Evolutionary conservation across 2,329 filamentous ascomycete species (phyloP).

Genomic region (Corynespora cassiicola): DNA sequence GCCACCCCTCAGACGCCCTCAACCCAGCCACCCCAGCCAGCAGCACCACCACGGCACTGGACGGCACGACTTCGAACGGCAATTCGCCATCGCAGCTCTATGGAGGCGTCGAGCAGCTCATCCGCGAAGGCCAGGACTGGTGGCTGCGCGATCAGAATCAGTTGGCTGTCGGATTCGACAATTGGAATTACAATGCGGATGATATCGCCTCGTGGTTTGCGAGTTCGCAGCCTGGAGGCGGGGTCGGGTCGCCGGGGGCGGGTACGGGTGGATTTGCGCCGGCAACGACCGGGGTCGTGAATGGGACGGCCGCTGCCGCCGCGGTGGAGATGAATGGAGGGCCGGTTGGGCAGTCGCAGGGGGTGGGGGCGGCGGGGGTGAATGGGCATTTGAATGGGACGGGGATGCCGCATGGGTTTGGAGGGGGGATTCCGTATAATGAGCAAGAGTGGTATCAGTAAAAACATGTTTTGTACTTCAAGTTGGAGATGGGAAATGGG

Average conservation of each 20-base stretch:
- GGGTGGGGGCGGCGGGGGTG: conserved; percentile 13
- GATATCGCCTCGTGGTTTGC: conserved; percentile 41
- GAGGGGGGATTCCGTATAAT: conserved; percentile 27
- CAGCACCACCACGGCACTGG: conserved; percentile 29
- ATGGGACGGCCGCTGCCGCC: conserved; percentile 6
- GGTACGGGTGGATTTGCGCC: conserved; percentile 11
- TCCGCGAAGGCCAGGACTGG: conserved; percentile 68
- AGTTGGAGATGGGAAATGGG: too few relatives aligned
- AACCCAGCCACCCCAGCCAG: conserved; percentile 31
- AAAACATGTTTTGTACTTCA: too few relatives aligned
- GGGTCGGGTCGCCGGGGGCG: conserved; percentile 19
- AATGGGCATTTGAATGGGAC: conserved; percentile 17
- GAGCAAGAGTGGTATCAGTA: conserved; percentile 33
- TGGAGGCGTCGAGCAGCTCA: conserved; percentile 65
- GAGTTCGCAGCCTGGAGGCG: conserved; percentile 8
- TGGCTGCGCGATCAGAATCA: conserved; percentile 69
- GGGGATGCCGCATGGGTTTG: conserved; percentile 11
- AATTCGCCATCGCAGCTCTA: conserved; percentile 61
- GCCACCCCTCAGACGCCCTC: conserved; percentile 22
- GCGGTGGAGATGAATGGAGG: conserved; percentile 23
- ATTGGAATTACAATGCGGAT: conserved; percentile 57
- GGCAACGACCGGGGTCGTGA: not conserved
- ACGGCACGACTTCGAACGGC: conserved; percentile 32
- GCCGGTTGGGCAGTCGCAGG: too few relatives aligned
- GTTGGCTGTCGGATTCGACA: conserved; percentile 67